These are phyloP conservation scores for Teunomyces pallodes DNA, from an alignment of 805 yeast species.

Conservation along the genomic window DNA sequence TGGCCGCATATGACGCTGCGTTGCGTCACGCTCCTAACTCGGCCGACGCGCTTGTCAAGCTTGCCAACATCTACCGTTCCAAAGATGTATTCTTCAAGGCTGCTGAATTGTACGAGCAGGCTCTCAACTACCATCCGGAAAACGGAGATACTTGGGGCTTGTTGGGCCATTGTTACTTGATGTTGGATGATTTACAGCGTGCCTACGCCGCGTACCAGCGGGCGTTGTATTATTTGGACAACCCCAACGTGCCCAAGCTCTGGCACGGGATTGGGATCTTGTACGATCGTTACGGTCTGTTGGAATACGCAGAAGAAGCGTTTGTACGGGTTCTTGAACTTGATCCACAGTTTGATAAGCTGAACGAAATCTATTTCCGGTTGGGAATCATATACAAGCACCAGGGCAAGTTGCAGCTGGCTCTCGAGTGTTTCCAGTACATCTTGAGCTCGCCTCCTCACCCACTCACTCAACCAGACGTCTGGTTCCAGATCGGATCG, in stretches of 20 bases:
- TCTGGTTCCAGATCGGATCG: constrained; percentile 97
- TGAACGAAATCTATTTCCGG: constrained; percentile 93
- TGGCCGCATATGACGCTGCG: constrained; percentile 84
- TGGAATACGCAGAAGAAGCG: constrained; percentile 98
- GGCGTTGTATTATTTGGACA: constrained; percentile 84
- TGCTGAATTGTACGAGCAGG: constrained; percentile 88
- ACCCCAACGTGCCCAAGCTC: constrained; percentile 91
- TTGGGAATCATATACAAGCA: constrained; percentile 95
- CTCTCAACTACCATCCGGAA: constrained; percentile 75
- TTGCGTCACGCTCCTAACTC: constrained; percentile 83
- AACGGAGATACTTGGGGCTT: constrained; percentile 98
- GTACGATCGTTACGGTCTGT: constrained; percentile 92
- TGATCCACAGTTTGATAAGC: constrained; percentile 95
- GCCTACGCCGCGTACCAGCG: constrained; percentile 97
- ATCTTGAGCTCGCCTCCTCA: constrained; percentile 89
- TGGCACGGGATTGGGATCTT: constrained; percentile 99
- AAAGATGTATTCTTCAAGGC: constrained; percentile 91
- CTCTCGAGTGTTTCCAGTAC: constrained; percentile 92
- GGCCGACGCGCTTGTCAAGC: constrained; percentile 76
- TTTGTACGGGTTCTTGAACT: constrained; percentile 92
- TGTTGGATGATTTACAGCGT: constrained; percentile 93
- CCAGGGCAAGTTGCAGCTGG: constrained; percentile 81
- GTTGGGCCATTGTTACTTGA: constrained; percentile 91
- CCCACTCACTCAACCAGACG: constrained; percentile 94
- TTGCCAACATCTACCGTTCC: constrained; percentile 86